phyloP scores from a whole-genome alignment of 2,329 filamentous ascomycete genomes.

The Onygenales sp. region DNA sequence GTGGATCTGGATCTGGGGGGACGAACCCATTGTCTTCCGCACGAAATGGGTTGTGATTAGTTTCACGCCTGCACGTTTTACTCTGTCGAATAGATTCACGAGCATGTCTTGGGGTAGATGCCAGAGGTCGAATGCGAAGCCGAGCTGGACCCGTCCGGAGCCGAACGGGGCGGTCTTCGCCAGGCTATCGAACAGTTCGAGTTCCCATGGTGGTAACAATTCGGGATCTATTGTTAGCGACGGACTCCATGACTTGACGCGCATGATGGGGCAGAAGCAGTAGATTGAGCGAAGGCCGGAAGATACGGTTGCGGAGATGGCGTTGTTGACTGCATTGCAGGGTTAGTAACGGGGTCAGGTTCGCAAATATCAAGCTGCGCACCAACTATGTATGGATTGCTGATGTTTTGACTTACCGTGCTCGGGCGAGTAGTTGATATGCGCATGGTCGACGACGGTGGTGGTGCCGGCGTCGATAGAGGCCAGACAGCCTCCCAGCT shows the following conservation, averaged over 20 bases:
- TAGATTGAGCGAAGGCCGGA: conserved; percentile 23
- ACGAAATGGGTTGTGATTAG: conserved; percentile 20
- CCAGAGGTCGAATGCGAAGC: conserved; percentile 20
- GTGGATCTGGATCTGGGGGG: too few relatives aligned
- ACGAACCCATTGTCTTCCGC: not conserved
- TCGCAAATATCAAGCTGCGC: too few relatives aligned
- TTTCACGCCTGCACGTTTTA: conserved; percentile 13
- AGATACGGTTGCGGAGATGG: conserved; percentile 16
- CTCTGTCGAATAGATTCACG: conserved; percentile 12
- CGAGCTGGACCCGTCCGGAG: conserved; percentile 18
- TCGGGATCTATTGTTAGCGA: conserved; percentile 10
- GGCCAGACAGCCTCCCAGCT: conserved; percentile 16
- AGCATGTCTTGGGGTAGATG: conserved; percentile 18
- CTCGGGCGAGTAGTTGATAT: conserved; percentile 18
- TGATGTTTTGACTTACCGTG: conserved; percentile 11
- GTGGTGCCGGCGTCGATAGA: conserved; percentile 17
- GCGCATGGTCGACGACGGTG: conserved; percentile 24
- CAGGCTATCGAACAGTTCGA: conserved; percentile 15
- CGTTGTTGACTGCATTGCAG: conserved; percentile 11
- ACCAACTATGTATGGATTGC: too few relatives aligned
- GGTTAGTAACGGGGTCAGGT: not conserved
- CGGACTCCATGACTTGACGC: conserved; percentile 16
- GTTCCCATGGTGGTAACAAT: conserved; percentile 16
- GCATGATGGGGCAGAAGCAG: conserved; percentile 14
- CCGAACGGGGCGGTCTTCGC: conserved; percentile 14